phyloP scores from a whole-genome alignment of 169 alveolate genomes.

The Toxoplasma gondii region DNA sequence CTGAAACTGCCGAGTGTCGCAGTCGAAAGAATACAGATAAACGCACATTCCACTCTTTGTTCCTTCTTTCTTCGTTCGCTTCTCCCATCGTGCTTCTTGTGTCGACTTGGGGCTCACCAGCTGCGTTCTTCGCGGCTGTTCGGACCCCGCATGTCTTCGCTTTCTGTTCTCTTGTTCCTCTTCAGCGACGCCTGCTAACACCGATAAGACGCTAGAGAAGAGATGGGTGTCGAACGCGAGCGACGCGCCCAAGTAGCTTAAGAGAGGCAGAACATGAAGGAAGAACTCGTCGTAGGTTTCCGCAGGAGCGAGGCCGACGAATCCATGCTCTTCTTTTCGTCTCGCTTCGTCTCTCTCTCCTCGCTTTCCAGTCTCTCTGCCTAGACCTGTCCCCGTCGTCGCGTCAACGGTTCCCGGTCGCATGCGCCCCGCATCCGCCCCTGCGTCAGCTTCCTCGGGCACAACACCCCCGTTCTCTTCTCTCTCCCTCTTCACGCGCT shows the following conservation, averaged over 20 bases:
- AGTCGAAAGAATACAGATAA: too few species aligned
- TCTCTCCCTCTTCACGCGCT: not conserved
- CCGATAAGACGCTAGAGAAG: not conserved
- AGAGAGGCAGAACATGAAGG: slow-evolving; percentile 6
- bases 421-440: too few species aligned
- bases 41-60: too few species aligned
- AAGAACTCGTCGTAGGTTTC: slow-evolving; percentile 2
- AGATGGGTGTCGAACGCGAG: not conserved
- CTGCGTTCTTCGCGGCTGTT: not conserved
- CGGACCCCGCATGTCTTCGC: not conserved
- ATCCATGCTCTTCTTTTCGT: not conserved
- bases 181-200: not conserved
- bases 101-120: not conserved
- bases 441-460: too few species aligned
- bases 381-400: too few species aligned
- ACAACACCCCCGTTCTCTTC: not conserved
- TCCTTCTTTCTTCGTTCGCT: not conserved
- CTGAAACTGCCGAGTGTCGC: too few species aligned
- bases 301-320: not conserved
- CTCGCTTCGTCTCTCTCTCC: not conserved
- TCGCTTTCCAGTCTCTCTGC: not conserved
- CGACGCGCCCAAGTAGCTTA: not conserved
- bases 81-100: not conserved
- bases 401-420: too few species aligned
- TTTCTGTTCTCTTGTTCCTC: not conserved